Conservation (phyloP, 768 basidiomycete genomes). For the Scleroderma bovista region DNA sequence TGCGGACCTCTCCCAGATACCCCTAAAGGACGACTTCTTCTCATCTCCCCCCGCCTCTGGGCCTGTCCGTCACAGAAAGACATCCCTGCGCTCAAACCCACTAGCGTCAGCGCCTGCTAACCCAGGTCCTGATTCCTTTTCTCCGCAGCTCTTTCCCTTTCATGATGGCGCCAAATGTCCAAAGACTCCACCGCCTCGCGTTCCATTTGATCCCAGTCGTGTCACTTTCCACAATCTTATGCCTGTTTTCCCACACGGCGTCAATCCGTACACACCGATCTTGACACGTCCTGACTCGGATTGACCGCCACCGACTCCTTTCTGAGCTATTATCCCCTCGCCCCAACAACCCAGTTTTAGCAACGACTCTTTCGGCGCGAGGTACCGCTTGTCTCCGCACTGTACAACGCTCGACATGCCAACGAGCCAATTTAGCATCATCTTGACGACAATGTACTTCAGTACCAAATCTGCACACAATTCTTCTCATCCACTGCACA, state of each 20-base stretch:
- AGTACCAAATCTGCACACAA: conserved; percentile 17
- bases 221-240: conserved; percentile 56
- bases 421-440: conserved; percentile 15
- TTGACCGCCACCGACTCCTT: conserved; percentile 7
- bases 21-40: conserved; percentile 21
- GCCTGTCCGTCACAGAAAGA: conserved; percentile 56
- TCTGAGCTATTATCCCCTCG: conserved; percentile 1
- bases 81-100: conserved; percentile 46
- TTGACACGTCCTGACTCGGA: conserved; percentile 7
- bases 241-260: conserved; percentile 43
- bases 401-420: conserved; percentile 14
- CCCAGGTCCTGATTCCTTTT: conserved; percentile 10
- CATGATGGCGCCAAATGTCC: conserved; percentile 16
- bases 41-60: conserved; percentile 33
- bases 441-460: conserved; percentile 26
- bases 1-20: conserved; percentile 63
- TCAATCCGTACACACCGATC: conserved; percentile 9
- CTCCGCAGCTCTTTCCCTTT: conserved; percentile 17
- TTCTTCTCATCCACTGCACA: conserved; percentile 13
- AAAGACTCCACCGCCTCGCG: conserved; percentile 28
- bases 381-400: conserved; percentile 21
- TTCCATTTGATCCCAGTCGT: conserved; percentile 42
- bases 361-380: conserved; percentile 19
- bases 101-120: conserved; percentile 26
- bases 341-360: conserved; percentile 6